Conservation (phyloP, 345 rosid species). For the Populus pruinosa region DNA sequence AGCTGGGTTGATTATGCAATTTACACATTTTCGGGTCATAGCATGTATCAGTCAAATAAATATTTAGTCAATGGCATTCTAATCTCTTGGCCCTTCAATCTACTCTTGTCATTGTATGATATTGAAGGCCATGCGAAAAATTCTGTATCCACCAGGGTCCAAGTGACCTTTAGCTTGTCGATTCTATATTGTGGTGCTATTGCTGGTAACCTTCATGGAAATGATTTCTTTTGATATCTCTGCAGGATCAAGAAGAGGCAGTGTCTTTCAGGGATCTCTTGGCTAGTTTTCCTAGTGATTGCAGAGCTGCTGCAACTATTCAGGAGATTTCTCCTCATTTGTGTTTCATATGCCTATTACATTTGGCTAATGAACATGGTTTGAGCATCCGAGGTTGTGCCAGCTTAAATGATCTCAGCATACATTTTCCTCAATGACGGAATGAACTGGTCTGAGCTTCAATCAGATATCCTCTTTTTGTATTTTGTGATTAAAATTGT, state of each 20-base stretch:
- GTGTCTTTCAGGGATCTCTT: conserved; percentile 67
- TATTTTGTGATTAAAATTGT: neutral
- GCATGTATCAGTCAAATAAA: no score
- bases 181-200: no score
- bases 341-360: conserved; percentile 85
- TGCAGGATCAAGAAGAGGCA: conserved; percentile 44
- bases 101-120: neutral
- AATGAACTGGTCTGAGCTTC: neutral
- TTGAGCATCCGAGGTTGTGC: conserved; percentile 51
- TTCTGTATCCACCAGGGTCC: neutral
- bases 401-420: conserved; percentile 63
- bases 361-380: conserved; percentile 91
- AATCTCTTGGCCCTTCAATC: no score
- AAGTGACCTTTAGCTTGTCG: no score
- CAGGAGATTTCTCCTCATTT: conserved; percentile 84
- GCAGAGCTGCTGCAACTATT: conserved; percentile 60
- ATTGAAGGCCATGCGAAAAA: neutral
- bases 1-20: no score
- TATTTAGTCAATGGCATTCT: no score
- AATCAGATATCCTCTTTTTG: neutral
- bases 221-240: conserved; percentile 2
- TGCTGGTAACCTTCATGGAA: neutral
- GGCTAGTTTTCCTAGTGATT: conserved; percentile 65
- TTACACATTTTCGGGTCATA: no score
- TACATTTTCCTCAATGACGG: conserved; percentile 30